Evolutionary conservation across 1,139 yeast species (phyloP).

Genomic region (Taphrina pruni): DNA sequence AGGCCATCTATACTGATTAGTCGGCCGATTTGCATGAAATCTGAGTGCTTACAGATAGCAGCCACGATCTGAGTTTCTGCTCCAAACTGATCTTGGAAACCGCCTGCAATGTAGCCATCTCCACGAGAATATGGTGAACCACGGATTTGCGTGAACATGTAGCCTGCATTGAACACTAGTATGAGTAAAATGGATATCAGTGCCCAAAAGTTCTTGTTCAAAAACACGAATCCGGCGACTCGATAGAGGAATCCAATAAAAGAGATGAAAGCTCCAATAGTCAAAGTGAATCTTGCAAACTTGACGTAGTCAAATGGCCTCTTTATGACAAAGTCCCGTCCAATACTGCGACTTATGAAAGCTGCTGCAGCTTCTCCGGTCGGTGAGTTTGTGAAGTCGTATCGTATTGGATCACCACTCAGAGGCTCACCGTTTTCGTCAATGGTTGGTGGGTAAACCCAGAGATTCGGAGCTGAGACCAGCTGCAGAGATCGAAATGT

Average conservation of each 20-base stretch:
- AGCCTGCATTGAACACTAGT: conserved; percentile 80
- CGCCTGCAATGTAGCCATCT: conserved; percentile 66
- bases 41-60: conserved; percentile 55
- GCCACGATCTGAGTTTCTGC: conserved; percentile 76
- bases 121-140: conserved; percentile 68
- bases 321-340: conserved; percentile 51
- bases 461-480: conserved; percentile 79
- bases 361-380: conserved; percentile 30
- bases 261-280: conserved; percentile 49
- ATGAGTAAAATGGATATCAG: conserved; percentile 64
- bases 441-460: conserved; percentile 62
- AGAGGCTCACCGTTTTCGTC: conserved; percentile 53
- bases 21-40: not conserved
- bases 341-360: conserved; percentile 20
- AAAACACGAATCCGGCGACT: conserved; percentile 51
- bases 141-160: conserved; percentile 91
- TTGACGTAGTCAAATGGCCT: conserved; percentile 64
- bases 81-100: conserved; percentile 78
- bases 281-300: conserved; percentile 44
- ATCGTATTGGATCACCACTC: conserved; percentile 45
- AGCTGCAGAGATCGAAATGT: conserved; percentile 64
- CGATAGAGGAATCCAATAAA: conserved; percentile 51
- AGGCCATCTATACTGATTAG: conserved; percentile 50
- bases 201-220: conserved; percentile 68
- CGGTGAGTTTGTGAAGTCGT: conserved; percentile 26